A percentile compares a stretch with the other conserved stretches of the same genome.
phyloP scores from a whole-genome alignment of 345 rosid genomes.

The Viola odorata region DNA sequence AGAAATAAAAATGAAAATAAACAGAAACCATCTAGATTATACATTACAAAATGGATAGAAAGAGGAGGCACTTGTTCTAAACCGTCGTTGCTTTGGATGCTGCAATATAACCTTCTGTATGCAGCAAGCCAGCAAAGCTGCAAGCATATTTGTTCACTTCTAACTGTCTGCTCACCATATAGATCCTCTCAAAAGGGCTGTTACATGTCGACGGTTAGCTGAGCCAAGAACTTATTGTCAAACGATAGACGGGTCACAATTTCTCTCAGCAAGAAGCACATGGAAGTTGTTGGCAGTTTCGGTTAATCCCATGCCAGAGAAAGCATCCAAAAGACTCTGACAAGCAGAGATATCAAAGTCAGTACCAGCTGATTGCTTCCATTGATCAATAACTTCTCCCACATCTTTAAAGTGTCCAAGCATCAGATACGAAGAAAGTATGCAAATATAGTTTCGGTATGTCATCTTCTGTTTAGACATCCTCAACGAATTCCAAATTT shows the following conservation, averaged over 20 bases:
- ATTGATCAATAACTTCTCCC: conserved; percentile 63
- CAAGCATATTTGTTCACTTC: background rate
- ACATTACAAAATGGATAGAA: too few species aligned
- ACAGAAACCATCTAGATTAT: too few species aligned
- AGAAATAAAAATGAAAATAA: too few species aligned
- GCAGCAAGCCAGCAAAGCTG: background rate
- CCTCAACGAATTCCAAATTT: conserved; percentile 83
- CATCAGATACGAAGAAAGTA: conserved; percentile 67
- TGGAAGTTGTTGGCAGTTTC: conserved; percentile 45
- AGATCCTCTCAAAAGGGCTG: too few species aligned
- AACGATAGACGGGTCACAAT: conserved; percentile 11
- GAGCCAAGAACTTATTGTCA: conserved; percentile 7
- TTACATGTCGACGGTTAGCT: background rate
- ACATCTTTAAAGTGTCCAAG: conserved; percentile 69
- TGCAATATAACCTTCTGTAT: background rate
- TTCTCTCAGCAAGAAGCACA: conserved; percentile 19
- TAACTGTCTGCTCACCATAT: too few species aligned
- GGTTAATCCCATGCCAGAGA: conserved; percentile 41
- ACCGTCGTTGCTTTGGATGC: background rate
- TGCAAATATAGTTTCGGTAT: conserved; percentile 64
- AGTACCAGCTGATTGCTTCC: conserved; percentile 66
- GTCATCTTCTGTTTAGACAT: conserved; percentile 86
- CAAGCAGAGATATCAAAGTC: conserved; percentile 57
- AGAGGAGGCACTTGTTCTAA: too few species aligned
- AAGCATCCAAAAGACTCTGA: conserved; percentile 46